Evolutionary conservation across 768 basidiomycete species (phyloP), one percentile per base, ranked within the genome.

Genomic region (Paxillus involutus): DNA sequence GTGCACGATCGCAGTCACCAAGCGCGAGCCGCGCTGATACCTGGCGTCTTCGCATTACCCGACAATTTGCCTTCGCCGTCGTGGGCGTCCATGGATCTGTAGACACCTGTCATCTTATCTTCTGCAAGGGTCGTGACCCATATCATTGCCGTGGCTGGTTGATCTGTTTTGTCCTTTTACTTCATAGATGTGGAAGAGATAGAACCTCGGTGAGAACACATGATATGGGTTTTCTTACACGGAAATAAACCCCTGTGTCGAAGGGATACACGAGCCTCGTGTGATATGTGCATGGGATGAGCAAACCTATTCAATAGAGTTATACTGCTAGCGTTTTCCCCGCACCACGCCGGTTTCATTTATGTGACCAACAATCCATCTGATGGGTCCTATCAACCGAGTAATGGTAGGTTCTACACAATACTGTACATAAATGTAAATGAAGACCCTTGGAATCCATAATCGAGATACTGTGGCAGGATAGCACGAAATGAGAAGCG

Each of bases 291-390:
- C 44, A 14, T 2, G n/a, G 24, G 33, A 30, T 17, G 39, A 30
- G 37, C 36, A 54, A 63, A 62, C 60, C 58, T 59, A 57, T 43
- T 52, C 56, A 19, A 44, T 40, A 53, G 56, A 49, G 57, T 61
- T 57, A 26, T 26, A 3, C 63, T 35, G 40, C 44, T 46, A 47
- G 26, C 26, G 26, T n/a, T 60, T 66, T 66, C 64, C 65, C 64
- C 64, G 45, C 64, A 66, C 58, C 65, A 66, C 21, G 65, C 50
- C 6, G 29, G 14, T 57, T 66, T 66, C 64, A 66, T 66, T 67
- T 64, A 56, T 52, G 39, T 11, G 11, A 32, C 32, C 32, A 32
- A 32, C 7, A 32, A 11, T 32, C 32, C 32, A 35, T 19, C 39
- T n/a, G 39, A 19, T 40, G n/a, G 16, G 17, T 9, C n/a, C 13